Base-by-base conservation (phyloP, 441 rosid genomes). In the Kokia cookei region DNA sequence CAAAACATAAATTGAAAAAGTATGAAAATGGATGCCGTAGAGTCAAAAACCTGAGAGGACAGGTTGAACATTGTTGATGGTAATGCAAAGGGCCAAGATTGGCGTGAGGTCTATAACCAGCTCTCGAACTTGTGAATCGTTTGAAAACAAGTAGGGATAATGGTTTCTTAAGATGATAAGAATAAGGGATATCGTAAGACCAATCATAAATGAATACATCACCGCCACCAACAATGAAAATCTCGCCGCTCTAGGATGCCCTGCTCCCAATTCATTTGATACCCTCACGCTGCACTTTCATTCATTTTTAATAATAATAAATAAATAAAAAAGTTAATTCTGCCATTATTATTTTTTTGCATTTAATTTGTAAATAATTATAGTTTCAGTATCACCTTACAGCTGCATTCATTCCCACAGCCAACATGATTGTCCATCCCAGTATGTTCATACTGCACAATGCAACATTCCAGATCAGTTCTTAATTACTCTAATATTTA, bases 221-320 rank as follows among this genome's bases (percentile, higher is more conserved):
- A 84, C 90, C 0, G 96, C 97, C 47, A 91, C 97, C 12, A 84
- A 29, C 35, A 90, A 66, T 6, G 96, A 87, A 29, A 91, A 81
- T 55, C 79, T 91, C 0, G 94, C 97, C 0, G 90, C 77, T 74
- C 91, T 87, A 24, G 97, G 93, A 77, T 91, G 91, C 40, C 76
- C 85, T 22, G 94, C 96, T 55, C 97, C 93, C 19, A 92, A 73
- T 72, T 90, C 98, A 53, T 94, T 92, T 5, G 97, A 92, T 35
- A 90, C 90, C 78, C 97, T 81, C 66, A 93, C 97, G 50, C 97
- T 93, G 83, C 26, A 65, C 13, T 15, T 7, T 0, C 59, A 54
- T n/a, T 8, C 26, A 54, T 54, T 9, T 24, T 17, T 54, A 51
- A 2, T n/a, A 15, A 32, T 0, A 32, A 27, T 0, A 3, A n/a